Conservation (phyloP, 345 rosid genomes). For the Citrus inodora region DNA sequence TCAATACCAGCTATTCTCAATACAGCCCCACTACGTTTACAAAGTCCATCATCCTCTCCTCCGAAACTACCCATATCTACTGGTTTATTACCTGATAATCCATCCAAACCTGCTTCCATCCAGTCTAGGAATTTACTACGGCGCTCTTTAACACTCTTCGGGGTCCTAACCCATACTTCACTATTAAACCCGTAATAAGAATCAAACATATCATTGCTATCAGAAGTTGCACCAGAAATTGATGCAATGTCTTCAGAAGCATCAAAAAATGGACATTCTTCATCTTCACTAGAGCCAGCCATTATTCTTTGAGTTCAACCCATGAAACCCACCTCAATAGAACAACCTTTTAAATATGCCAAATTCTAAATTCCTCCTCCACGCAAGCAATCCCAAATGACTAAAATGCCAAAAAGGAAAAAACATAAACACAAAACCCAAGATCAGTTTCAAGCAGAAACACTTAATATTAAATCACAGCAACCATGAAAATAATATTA, state of each 20-base stretch:
- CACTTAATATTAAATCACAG: conserved; percentile 21
- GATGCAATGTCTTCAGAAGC: conserved; percentile 57
- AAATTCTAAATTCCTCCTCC: conserved; percentile 39
- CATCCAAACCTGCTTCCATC: conserved; percentile 48
- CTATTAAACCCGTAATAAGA: conserved; percentile 15
- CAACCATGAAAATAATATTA: conserved; percentile 7
- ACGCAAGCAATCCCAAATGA: conserved; percentile 51
- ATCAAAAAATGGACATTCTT: conserved; percentile 65
- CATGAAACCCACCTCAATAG: conserved; percentile 56
- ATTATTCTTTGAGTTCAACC: conserved; percentile 57
- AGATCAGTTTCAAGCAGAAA: conserved; percentile 38
- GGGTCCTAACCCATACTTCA: conserved; percentile 67
- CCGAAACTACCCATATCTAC: conserved; percentile 23
- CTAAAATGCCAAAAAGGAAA: conserved; percentile 13
- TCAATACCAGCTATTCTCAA: conserved; percentile 39
- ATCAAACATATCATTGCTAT: conserved; percentile 24
- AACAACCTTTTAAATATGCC: conserved; percentile 41
- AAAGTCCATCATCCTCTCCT: conserved; percentile 35
- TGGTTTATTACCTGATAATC: conserved; percentile 10
- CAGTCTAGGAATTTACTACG: conserved; percentile 54
- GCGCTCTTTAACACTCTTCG: conserved; percentile 53
- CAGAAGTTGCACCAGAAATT: conserved; percentile 28
- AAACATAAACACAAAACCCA: conserved; percentile 42
- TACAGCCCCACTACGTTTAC: conserved; percentile 42
- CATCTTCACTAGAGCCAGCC: conserved; percentile 61